A percentile compares a stretch with the other conserved stretches of the same genome.
Evolutionary conservation across 805 yeast genomes (phyloP).

Genomic region (Candida peoriensis): DNA sequence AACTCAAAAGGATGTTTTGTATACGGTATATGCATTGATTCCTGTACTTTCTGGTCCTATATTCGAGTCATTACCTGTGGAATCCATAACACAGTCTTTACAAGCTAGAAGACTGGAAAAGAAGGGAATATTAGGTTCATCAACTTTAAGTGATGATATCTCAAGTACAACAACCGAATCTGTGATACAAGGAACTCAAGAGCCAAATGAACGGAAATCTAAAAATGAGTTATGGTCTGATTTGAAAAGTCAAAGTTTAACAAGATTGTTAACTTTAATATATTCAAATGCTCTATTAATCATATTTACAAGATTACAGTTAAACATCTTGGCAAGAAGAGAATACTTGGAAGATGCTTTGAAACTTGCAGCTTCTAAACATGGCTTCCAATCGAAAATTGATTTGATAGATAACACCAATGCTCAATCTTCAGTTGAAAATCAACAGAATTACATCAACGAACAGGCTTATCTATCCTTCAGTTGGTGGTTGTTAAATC

Average conservation of each 20-base stretch:
- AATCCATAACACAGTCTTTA: constrained; percentile 62
- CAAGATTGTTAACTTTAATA: constrained; percentile 65
- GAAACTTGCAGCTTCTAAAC: constrained; percentile 50
- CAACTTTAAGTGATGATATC: constrained; percentile 30
- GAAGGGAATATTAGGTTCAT: constrained; percentile 2
- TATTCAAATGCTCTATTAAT: constrained; percentile 66
- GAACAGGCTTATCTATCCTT: constrained; percentile 82
- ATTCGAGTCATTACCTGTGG: constrained; percentile 60
- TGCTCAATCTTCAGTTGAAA: constrained; percentile 7
- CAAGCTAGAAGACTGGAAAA: constrained; percentile 46
- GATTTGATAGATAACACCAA: constrained; percentile 19
- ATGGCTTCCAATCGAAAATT: constrained; percentile 24
- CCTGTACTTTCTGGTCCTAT: constrained; percentile 72
- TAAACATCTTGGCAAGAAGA: constrained; percentile 82
- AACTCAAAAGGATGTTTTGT: constrained; percentile 85
- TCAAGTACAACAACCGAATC: constrained; percentile 40
- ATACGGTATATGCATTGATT: constrained; percentile 75
- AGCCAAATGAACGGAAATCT: constrained; percentile 25
- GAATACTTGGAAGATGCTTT: constrained; percentile 79
- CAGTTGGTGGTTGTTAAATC: constrained; percentile 91
- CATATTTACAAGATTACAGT: constrained; percentile 77
- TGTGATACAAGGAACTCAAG: constrained; percentile 7
- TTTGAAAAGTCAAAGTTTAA: constrained; percentile 66
- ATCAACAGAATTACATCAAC: constrained; percentile 44
- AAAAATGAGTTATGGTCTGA: constrained; percentile 81